These are phyloP conservation scores for Striga asiatica DNA, from an alignment of 257 asterid genomes.

Conservation along the genomic window DNA sequence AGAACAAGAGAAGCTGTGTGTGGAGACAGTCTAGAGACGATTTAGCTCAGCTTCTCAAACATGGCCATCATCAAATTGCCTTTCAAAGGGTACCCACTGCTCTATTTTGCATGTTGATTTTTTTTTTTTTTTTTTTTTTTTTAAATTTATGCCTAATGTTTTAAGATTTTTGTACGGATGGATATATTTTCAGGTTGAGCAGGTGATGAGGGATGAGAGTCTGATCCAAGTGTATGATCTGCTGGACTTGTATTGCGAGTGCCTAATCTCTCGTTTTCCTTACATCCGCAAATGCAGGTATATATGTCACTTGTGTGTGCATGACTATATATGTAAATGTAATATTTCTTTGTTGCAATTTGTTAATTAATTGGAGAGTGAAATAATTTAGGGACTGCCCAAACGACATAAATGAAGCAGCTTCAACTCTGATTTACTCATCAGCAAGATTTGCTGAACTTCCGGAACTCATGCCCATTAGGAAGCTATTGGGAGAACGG, in stretches of 20 bases:
- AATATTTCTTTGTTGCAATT: neutral
- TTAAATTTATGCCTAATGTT: neutral
- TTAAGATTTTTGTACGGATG: neutral
- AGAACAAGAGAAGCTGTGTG: conserved; percentile 50
- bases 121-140: neutral
- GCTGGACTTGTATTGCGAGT: conserved; percentile 51
- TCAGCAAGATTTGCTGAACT: conserved; percentile 74
- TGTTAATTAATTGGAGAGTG: neutral
- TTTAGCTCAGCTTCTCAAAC: conserved; percentile 50
- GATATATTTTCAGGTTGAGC: conserved; percentile 48
- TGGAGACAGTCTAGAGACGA: conserved; percentile 47
- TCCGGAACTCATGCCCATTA: conserved; percentile 50
- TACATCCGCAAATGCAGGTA: conserved; percentile 62
- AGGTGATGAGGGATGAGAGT: conserved; percentile 44
- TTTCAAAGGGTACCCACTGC: conserved; percentile 36
- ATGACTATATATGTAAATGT: neutral
- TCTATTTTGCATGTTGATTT: neutral
- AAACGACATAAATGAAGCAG: conserved; percentile 59
- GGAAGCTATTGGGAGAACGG: conserved; percentile 56
- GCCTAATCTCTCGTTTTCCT: conserved; percentile 33
- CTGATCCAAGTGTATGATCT: conserved; percentile 47
- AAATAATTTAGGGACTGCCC: conserved; percentile 56
- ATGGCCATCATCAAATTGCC: conserved; percentile 45
- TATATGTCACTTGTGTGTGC: conserved; percentile 4
- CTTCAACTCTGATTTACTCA: conserved; percentile 58